Evolutionary conservation across 2,329 filamentous ascomycete species (phyloP).

Genomic region (Phyllosticta paracitricarpa): DNA sequence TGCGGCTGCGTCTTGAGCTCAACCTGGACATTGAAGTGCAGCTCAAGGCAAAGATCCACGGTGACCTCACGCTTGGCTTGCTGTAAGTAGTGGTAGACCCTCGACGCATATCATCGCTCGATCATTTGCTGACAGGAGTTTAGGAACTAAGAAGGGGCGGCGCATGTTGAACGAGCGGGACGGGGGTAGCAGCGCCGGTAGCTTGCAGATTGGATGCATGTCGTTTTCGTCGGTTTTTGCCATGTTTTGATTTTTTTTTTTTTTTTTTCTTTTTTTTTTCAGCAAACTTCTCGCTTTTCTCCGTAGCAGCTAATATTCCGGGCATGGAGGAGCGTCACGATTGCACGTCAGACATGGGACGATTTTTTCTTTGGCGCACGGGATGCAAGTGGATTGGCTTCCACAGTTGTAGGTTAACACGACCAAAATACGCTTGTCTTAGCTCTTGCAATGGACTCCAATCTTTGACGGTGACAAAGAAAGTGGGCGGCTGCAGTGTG

Average conservation of each 20-base stretch:
- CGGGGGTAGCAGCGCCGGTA: neutral
- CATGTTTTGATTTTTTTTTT: neutral
- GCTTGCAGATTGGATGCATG: neutral
- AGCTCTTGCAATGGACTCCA: neutral
- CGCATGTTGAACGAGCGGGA: neutral
- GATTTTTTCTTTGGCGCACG: neutral
- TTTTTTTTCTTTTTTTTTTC: too few relatives aligned
- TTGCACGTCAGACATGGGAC: neutral
- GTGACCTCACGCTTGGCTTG: conserved; percentile 50
- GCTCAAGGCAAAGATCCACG: conserved; percentile 55
- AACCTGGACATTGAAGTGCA: conserved; percentile 55
- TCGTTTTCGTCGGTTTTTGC: neutral
- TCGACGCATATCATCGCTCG: neutral
- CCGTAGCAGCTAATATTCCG: neutral
- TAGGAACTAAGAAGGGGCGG: conserved; percentile 9
- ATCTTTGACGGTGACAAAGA: neutral
- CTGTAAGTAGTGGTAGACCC: conserved; percentile 30
- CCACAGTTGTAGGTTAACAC: neutral
- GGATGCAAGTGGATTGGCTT: neutral
- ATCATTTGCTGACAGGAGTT: neutral
- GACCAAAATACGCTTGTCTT: neutral
- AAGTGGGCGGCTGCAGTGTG: neutral
- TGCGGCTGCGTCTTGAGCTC: conserved; percentile 48
- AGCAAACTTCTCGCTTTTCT: neutral
- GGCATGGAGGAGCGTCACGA: neutral